Evolutionary conservation across 768 basidiomycete species (phyloP), one percentile per base, ranked within the genome.

Genomic region (Boletus edulis): DNA sequence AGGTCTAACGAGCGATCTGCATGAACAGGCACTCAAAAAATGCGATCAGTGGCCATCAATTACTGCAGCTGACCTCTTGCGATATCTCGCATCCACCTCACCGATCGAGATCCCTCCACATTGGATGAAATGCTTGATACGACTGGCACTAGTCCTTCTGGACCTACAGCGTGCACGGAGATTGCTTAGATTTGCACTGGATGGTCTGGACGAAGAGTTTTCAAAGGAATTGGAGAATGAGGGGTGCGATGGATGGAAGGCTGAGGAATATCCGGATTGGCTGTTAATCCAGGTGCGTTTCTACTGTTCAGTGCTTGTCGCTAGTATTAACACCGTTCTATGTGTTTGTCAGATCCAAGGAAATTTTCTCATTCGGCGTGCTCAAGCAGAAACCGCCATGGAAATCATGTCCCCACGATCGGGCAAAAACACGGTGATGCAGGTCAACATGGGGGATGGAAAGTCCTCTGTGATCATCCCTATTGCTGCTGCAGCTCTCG

Each of bases 311-410:
- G 24, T 14, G 1, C 3, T 17, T 2, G 34, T 12, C 1, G 31
- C n/a, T 17, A n/a, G 7, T 34, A 34, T 2, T 45, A 14, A 32
- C n/a, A 3, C 6, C 18, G 0, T 12, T 12, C 13, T n/a, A 34
- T 9, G 0, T n/a, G 5, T 22, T 11, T 14, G 47, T 34, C 54
- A 81, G 79, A 64, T 80, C 10, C 75, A 79, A 50, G 66, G 70
- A 5, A 34, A 34, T 14, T 34, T 34, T 34, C 34, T 34, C 34
- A 49, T 49, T 27, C 47, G 47, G 10, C 47, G 47, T 13, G 10
- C 12, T 7, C 47, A 49, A 11, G 47, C 37, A 3, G 47, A 49
- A 5, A 22, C 47, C 4, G 47, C 47, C 17, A 29, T n/a, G 24
- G 27, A 39, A 8, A n/a, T 49, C 22, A 49, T 49, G 22, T 39